Conservation (phyloP, 75 land plant species). For the Gnetum montanum region DNA sequence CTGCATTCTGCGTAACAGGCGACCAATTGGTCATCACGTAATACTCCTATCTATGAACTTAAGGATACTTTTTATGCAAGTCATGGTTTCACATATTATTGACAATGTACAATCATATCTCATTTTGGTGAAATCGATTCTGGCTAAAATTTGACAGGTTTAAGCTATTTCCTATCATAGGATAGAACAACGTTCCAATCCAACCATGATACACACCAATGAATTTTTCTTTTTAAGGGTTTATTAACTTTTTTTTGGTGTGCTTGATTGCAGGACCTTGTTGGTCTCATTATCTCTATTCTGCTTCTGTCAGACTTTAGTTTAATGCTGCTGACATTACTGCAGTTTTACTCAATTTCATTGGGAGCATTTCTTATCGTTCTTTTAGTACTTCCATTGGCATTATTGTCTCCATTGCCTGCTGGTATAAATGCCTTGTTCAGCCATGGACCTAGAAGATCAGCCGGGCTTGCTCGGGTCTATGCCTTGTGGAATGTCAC, state of each 20-base stretch:
- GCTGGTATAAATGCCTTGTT: slow-evolving; percentile 96
- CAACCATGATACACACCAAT: background rate
- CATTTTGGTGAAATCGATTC: background rate
- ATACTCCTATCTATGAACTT: background rate
- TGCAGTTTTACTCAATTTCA: slow-evolving; percentile 85
- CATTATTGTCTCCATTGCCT: slow-evolving; percentile 76
- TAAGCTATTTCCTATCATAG: too few species aligned
- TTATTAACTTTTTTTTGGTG: background rate
- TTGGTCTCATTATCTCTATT: slow-evolving; percentile 84
- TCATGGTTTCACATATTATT: background rate
- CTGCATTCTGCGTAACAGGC: slow-evolving; percentile 20
- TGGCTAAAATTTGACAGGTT: background rate
- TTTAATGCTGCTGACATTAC: slow-evolving; percentile 76
- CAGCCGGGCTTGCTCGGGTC: slow-evolving; percentile 89
- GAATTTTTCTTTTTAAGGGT: background rate
- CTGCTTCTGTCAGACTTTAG: slow-evolving; percentile 85
- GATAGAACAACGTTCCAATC: background rate
- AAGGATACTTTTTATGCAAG: background rate
- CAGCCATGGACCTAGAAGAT: slow-evolving; percentile 84
- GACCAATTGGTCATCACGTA: slow-evolving; percentile 44
- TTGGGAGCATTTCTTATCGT: slow-evolving; percentile 61
- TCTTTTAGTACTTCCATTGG: slow-evolving; percentile 72
- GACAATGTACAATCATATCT: background rate
- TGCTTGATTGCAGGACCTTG: slow-evolving; percentile 71
- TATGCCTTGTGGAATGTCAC: slow-evolving; percentile 92